Evolutionary conservation across 1,139 yeast genomes (phyloP), one percentile per base, ranked within the genome.

Genomic region (Geotrichum restrictum): DNA sequence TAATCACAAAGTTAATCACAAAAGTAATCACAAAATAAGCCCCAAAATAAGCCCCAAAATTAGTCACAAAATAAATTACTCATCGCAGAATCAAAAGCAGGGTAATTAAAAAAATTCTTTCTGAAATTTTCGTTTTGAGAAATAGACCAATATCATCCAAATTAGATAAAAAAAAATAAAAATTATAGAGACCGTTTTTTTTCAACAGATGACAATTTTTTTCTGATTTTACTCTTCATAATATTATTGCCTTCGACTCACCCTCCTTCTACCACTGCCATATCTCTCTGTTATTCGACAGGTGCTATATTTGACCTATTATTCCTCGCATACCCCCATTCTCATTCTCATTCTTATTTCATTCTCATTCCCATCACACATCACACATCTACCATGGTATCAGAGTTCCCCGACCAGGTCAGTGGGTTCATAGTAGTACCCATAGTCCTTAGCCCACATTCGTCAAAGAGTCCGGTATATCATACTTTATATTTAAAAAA

Each of bases 401-500:
- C 47, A 2, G 38, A 27, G 3, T 51, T 54, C 34, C 60, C 60
- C 14, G 64, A 61, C 34, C 62, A 78, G 57, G 73, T 82, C 45
- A 80, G 77, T 62, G 86, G 85, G 41, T 82, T 75, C 63, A 68
- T 73, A 39, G 73, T 82, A n/a, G 68, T 81, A 37, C 79, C 80
- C 4, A 69, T 82, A 18, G 63, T 62, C 50, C 65, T 80, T 47
- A 73, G 75, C 18, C 21, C 37, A 14, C 67, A 68, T 2, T 57
- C 64, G 31, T 55, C 54, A 13, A 38, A 51, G 16, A 55, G 48
- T 19, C 56, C 61, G 13, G 55, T 61, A 0, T 59, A 57, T 53
- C 72, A 69, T 59, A 58, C 63, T n/a, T 53, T 67, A 8, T 66
- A 57, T 48, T 56, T 64, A 16, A 56, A 65, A 46, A 60, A 60